Evolutionary conservation across 441 rosid genomes (phyloP), one percentile per base, ranked within the genome.

Genomic region (Bocquillonia castaneifolia): DNA sequence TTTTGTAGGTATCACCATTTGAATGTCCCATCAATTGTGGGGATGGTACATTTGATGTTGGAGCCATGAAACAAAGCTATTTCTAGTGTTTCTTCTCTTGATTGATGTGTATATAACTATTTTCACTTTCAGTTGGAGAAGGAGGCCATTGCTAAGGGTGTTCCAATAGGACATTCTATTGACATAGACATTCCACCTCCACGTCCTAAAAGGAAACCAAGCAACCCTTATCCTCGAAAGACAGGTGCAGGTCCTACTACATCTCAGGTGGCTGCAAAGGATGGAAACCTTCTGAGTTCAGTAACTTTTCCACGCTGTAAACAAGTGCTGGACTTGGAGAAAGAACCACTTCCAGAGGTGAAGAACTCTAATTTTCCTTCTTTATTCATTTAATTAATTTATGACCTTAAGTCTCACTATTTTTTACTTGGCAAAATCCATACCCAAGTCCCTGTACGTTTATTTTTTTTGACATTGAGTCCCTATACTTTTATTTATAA

Each of bases 181-280:
- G 89, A 91, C 78, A 88, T 93, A 68, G 87, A 89, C 54, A 91
- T 93, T 72, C 99, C 97, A 39, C 97, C 99, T 84, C 99, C 99
- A 67, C 96, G 99, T 61, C 99, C 97, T 40, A 93, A 93, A 79
- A 79, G 91, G 77, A 93, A 93, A 85, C 99, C 99, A 36, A 82
- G 79, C 75, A 87, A 88, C 82, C 99, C 99, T 76, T 93, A 91
- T 79, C 97, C 99, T 71, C 85, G 99, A 55, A 93, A 91, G 80
- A 87, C 74, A 5, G 82, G 90, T 64, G 64, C 72, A 3, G 53
- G 76, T 74, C 68, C 83, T 70, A 67, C 81, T 42, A 63, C 83
- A 54, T 72, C 78, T 12, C 87, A 79, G 47, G 74, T 69, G 53
- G 86, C 83, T 70, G 78, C 62, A 26, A 87, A 86, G 78, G 92